Evolutionary conservation across 2,329 filamentous ascomycete genomes (phyloP).

Genomic region (Cytospora leucostoma): DNA sequence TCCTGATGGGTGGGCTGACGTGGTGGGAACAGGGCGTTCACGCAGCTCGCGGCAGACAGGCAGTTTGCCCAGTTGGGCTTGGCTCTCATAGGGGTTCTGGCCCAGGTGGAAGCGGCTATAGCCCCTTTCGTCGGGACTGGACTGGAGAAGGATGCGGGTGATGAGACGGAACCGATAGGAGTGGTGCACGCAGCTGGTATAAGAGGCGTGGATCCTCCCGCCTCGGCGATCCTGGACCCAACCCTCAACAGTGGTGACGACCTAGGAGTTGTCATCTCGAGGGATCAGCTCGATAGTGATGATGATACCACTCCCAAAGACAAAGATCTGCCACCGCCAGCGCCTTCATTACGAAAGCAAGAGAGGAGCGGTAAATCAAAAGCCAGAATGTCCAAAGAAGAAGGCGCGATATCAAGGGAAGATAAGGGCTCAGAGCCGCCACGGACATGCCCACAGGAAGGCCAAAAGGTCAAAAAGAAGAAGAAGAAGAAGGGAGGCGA

Average conservation of each 20-base stretch:
- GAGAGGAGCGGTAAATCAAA: slow-evolving; percentile 25
- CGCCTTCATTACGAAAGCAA: slow-evolving; percentile 1
- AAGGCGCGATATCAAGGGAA: neutral
- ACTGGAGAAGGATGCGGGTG: slow-evolving; percentile 25
- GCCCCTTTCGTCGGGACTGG: slow-evolving; percentile 37
- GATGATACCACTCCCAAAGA: neutral
- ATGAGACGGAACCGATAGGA: slow-evolving; percentile 33
- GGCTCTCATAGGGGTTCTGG: slow-evolving; percentile 65
- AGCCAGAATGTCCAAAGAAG: slow-evolving; percentile 9
- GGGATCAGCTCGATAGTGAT: slow-evolving; percentile 30
- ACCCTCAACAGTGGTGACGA: slow-evolving; percentile 14
- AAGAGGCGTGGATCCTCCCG: neutral
- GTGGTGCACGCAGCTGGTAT: neutral
- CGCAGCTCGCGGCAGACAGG: slow-evolving; percentile 68
- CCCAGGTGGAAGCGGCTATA: slow-evolving; percentile 55
- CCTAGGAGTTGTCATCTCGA: slow-evolving; percentile 32
- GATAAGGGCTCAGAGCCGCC: slow-evolving; percentile 12
- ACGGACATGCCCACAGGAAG: slow-evolving; percentile 44
- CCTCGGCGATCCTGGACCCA: neutral
- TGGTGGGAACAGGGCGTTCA: slow-evolving; percentile 58
- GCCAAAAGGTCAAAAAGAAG: slow-evolving; percentile 46
- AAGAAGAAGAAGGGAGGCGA: slow-evolving; percentile 61
- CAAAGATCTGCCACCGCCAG: neutral
- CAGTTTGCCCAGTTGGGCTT: slow-evolving; percentile 74
- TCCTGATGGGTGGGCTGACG: neutral